Conservation (phyloP, 179 eudicot genomes). For the Pouteria campechiana region DNA sequence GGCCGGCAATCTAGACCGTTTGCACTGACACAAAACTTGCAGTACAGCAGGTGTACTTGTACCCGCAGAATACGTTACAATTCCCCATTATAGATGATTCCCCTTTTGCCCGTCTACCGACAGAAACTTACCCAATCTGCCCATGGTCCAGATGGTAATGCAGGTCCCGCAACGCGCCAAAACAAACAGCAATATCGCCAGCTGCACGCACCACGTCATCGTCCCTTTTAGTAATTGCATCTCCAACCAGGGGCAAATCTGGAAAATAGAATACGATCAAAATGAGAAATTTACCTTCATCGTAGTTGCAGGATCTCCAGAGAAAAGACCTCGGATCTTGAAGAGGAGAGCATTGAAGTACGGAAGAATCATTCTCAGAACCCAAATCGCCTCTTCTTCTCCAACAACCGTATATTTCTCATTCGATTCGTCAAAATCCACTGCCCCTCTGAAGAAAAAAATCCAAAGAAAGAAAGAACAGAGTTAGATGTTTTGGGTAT, state of each 20-base stretch:
- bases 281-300: constrained; percentile 39
- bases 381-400: constrained; percentile 71
- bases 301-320: constrained; percentile 72
- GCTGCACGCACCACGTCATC: constrained; percentile 25
- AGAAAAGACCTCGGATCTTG: constrained; percentile 47
- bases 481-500: background rate
- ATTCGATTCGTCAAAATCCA: constrained; percentile 9
- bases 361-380: constrained; percentile 47
- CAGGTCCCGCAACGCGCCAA: constrained; percentile 65
- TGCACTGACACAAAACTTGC: too few species aligned
- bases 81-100: too few species aligned
- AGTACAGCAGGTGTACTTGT: too few species aligned
- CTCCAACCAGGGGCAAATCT: background rate
- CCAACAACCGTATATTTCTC: constrained; percentile 38
- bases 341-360: constrained; percentile 52
- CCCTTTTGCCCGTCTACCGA: background rate
- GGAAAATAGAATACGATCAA: background rate
- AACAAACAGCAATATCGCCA: constrained; percentile 63
- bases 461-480: background rate
- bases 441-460: constrained; percentile 21
- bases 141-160: constrained; percentile 64
- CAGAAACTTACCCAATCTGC: constrained; percentile 46
- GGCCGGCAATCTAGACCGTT: too few species aligned
- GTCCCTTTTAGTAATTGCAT: constrained; percentile 4
- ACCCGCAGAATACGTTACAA: too few species aligned